Base-by-base conservation (phyloP, 495 filamentous ascomycete genomes). In the Talaromyces borbonicus region DNA sequence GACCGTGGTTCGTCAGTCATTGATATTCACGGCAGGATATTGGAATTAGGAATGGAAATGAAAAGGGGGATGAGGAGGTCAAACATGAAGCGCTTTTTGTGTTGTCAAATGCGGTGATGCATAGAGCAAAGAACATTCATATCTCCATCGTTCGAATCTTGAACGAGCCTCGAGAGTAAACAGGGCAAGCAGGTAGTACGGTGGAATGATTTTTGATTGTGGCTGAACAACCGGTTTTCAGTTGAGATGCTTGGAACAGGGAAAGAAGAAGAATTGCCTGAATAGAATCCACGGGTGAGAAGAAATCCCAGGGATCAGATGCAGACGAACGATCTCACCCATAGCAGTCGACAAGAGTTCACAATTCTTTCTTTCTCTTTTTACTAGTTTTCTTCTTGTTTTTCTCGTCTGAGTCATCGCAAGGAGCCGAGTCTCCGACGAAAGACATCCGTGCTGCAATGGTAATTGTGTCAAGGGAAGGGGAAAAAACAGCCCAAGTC, bases 401-500 rank as follows among this genome's bases (percentile, higher is more conserved):
- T 19, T 35, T 15, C 40, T 27, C 23, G 26, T 43, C 40, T 15
- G 9, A 36, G 19, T 15, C 25, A 36, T 46, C 43, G 29, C 27
- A 46, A 52, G 47, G 51, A 46, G 57, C 56, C 57, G 57, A 49
- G 53, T 58, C 56, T 58, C 25, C 29, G 31, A 46, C 61, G 47
- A 54, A 60, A 47, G 49, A 54, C 49, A 49, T 60, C 58, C 52
- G 59, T 53, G 62, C 66, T 70, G 63, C 54, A 50, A 64, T 57
- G 60, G 56, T 70, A 60, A 56, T n/a, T 49, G 49, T 41, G 58
- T 56, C 55, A 60, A 56, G 72, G 77, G 79, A 76, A 81, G 83
- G 77, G 74, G 85, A 87, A 84, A 65, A 62, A 67, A 71, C 67
- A n/a, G n/a, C 71, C 58, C 62, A 41, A 26, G 14, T 23, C 26